Evolutionary conservation across 2,329 filamentous ascomycete species (phyloP), one percentile per base, ranked within the genome.

Genomic region (Exophiala viscosa): DNA sequence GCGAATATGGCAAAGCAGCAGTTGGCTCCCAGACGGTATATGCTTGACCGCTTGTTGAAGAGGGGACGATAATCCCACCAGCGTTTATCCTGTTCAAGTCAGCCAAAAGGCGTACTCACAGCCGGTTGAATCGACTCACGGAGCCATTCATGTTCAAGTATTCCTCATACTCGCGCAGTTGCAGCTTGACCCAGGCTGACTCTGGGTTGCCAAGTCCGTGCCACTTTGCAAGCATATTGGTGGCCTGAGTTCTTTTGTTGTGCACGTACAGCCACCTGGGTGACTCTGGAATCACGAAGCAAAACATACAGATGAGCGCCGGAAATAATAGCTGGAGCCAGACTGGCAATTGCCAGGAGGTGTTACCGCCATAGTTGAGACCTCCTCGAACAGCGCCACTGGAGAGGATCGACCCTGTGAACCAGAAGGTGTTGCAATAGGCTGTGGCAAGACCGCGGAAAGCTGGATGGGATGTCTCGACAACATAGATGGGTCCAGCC

Each of bases 391-490:
- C 73, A 2, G 76, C 73, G 67, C 79, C 80, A 8, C 73, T 73
- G 1, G 81, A 78, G 5, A 81, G 70, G 43, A 84, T 82, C 2
- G 66, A 64, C n/a, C 68, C 82, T 11, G 73, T 67, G 56, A 72
- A 74, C 71, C 73, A 76, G 57, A 73, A 73, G 3, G 70, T 72
- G 59, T 79, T 80, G 65, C 74, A 81, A 58, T 84, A 75, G 38
- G 81, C 84, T 0, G 82, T 83, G 59, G 84, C 72, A 17, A 82
- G 72, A 36, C 81, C 82, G 55, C 84, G 76, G 65, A 81, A 83
- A 2, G 78, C 76, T 1, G 84, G 83, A 61, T 86, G 83, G 1
- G 81, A 76, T 50, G 84, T 74, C 65, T 87, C 84, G 40, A 82
- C 78, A 13, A 80, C 78, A 63, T 84, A 85, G n/a, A 81, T 77